These are phyloP conservation scores for Batkoa obscura DNA, from an alignment of 371 early-diverging fungal genomes.

Conservation along the genomic window DNA sequence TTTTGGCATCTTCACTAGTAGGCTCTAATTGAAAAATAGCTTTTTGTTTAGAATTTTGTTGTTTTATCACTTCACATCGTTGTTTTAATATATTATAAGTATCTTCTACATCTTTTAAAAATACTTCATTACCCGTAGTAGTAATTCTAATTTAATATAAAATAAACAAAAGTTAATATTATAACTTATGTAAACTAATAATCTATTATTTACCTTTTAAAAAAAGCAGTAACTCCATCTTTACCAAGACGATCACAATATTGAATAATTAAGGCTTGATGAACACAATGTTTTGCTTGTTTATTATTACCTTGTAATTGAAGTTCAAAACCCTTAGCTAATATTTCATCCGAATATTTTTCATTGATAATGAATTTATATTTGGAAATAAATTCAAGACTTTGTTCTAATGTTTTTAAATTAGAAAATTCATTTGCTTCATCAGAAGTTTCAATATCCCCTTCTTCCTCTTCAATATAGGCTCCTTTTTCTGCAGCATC, in stretches of 20 bases:
- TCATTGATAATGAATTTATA: constrained; percentile 48
- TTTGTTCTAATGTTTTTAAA: constrained; percentile 40
- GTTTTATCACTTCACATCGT: constrained; percentile 48
- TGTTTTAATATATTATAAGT: constrained; percentile 59
- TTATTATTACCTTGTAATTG: constrained; percentile 47
- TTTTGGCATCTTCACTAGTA: not conserved
- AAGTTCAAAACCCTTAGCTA: constrained; percentile 67
- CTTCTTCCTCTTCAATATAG: constrained; percentile 24
- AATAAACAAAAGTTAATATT: constrained; percentile 3
- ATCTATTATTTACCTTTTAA: constrained; percentile 31
- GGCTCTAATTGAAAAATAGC: not conserved
- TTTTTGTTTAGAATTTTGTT: constrained; percentile 1
- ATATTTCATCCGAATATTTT: constrained; percentile 56
- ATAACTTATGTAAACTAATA: no score
- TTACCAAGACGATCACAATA: constrained; percentile 65
- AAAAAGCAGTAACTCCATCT: constrained; percentile 70
- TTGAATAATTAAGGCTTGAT: constrained; percentile 60
- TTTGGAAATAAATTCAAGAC: constrained; percentile 38
- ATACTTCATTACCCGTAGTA: constrained; percentile 56
- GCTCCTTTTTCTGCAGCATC: constrained; percentile 3
- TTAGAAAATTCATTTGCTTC: constrained; percentile 38
- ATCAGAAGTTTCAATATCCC: constrained; percentile 35
- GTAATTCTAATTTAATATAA: constrained; percentile 12
- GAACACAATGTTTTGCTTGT: constrained; percentile 53
- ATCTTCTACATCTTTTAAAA: constrained; percentile 62